Evolutionary conservation across 768 basidiomycete genomes (phyloP).

Genomic region (Auriculariales sp.): DNA sequence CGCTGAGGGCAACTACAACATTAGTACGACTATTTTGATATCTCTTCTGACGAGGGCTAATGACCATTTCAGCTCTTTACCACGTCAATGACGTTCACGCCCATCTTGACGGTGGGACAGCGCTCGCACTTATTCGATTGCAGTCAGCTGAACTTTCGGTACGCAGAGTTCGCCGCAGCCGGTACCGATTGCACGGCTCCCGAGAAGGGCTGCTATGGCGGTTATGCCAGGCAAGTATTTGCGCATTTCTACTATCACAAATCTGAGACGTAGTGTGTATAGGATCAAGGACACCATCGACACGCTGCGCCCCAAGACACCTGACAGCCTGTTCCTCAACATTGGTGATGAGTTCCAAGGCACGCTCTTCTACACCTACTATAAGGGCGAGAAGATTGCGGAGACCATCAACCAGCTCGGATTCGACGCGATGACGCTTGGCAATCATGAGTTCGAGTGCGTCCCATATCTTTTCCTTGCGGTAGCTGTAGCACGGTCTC

Average conservation of each 20-base stretch:
- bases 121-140: conserved; percentile 12
- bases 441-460: conserved; percentile 35
- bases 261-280: conserved; percentile 22
- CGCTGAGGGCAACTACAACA: conserved; percentile 1
- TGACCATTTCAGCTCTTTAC: conserved; percentile 1
- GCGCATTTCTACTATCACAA: neutral
- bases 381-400: conserved; percentile 28
- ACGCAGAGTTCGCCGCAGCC: conserved; percentile 9
- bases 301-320: conserved; percentile 15
- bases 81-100: conserved; percentile 27
- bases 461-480: too few relatives aligned
- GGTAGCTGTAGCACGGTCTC: too few relatives aligned
- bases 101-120: conserved; percentile 23
- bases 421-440: conserved; percentile 30
- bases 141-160: neutral
- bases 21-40: neutral
- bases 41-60: neutral
- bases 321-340: conserved; percentile 27
- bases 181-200: conserved; percentile 21
- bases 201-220: conserved; percentile 24
- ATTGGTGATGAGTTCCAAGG: conserved; percentile 35
- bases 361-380: conserved; percentile 30
- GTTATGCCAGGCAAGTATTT: conserved; percentile 20
- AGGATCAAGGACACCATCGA: conserved; percentile 26
- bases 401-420: conserved; percentile 27